These are phyloP conservation scores for Chlamydomonas sp. DNA, from an alignment of 139 green algal genomes.

Conservation along the genomic window DNA sequence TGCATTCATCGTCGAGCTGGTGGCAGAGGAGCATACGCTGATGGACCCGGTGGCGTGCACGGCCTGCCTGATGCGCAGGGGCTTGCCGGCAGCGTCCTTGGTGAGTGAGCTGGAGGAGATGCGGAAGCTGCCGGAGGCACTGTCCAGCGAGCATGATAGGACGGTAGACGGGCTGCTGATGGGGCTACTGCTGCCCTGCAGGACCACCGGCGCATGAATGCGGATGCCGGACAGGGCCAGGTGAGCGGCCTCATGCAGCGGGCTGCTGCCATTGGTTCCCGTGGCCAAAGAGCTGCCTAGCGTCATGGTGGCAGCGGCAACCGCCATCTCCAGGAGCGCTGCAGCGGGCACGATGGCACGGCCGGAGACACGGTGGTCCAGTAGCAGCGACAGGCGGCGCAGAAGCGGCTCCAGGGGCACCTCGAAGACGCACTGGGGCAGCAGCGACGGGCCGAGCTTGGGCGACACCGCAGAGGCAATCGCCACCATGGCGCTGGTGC, in stretches of 20 bases:
- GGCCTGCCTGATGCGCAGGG: neutral
- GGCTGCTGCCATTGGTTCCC: neutral
- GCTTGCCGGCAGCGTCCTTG: neutral
- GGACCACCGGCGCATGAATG: slow-evolving; percentile 47
- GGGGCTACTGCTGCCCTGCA: neutral
- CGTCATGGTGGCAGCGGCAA: slow-evolving; percentile 2
- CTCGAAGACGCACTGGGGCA: slow-evolving; percentile 33
- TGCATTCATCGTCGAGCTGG: no score
- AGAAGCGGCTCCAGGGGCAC: neutral
- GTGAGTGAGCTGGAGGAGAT: neutral
- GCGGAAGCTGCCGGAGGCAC: neutral
- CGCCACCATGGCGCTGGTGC: slow-evolving; percentile 7
- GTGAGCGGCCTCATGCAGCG: neutral
- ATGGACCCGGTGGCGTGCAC: neutral
- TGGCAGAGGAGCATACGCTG: no score
- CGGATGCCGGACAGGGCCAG: slow-evolving; percentile 38
- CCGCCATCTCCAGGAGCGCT: slow-evolving; percentile 70
- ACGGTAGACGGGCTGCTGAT: neutral
- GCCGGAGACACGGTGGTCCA: slow-evolving; percentile 67
- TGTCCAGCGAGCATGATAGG: neutral
- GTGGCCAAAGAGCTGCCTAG: neutral
- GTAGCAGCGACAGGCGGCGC: slow-evolving; percentile 52
- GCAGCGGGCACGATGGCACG: slow-evolving; percentile 68
- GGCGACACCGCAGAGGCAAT: neutral
- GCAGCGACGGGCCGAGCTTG: neutral